Conservation (phyloP, 495 filamentous ascomycete genomes). For the Neurospora africana region DNA sequence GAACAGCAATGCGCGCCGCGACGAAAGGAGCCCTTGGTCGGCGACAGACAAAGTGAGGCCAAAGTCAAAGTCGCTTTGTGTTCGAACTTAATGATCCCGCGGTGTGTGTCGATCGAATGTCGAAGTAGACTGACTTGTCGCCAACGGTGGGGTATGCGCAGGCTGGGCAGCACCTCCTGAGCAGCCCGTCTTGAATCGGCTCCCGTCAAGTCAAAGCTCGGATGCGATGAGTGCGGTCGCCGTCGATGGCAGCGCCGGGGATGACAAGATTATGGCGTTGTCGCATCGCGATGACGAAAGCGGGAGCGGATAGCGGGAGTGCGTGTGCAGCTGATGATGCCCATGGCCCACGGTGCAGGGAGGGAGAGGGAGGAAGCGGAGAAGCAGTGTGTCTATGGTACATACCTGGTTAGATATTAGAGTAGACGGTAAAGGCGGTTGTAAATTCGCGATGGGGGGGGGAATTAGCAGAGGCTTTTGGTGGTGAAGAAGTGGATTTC, state of each 20-base stretch:
- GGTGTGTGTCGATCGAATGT: neutral
- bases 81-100: neutral
- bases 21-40: neutral
- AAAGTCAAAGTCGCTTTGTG: neutral
- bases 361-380: slow-evolving; percentile 11
- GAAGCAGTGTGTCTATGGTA: neutral
- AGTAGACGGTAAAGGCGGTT: neutral
- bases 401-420: slow-evolving; percentile 18
- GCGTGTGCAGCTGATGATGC: neutral
- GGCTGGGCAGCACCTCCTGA: slow-evolving; percentile 9
- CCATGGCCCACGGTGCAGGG: slow-evolving; percentile 4
- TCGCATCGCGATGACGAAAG: slow-evolving; percentile 30
- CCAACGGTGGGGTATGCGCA: slow-evolving; percentile 23
- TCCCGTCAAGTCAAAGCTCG: neutral
- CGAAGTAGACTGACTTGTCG: slow-evolving; percentile 18
- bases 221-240: slow-evolving; percentile 1
- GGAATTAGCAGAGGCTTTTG: slow-evolving; percentile 7
- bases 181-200: neutral
- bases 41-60: neutral
- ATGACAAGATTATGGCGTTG: slow-evolving; percentile 9
- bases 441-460: neutral
- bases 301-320: slow-evolving; percentile 1
- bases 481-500: slow-evolving; percentile 11
- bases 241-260: slow-evolving; percentile 4
- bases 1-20: neutral